These are phyloP conservation scores for Ehretia macrophylla DNA, from an alignment of 257 asterid genomes.

Conservation along the genomic window DNA sequence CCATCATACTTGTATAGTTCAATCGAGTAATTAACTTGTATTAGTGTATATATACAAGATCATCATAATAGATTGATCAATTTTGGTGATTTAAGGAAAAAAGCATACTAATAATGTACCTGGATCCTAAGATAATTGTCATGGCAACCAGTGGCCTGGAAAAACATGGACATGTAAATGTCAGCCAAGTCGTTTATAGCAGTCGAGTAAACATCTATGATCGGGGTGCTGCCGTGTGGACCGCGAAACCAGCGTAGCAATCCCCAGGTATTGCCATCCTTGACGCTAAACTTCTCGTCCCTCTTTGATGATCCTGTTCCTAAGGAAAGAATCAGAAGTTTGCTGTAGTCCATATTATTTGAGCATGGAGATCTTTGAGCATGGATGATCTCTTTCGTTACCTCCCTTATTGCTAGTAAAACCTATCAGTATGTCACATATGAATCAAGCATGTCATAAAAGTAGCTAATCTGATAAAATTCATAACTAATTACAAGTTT, in stretches of 20 bases:
- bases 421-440: not conserved
- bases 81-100: not conserved
- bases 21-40: not conserved
- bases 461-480: not conserved
- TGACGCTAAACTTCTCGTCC: not conserved
- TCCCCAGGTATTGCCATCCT: not conserved
- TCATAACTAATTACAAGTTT: too few species aligned
- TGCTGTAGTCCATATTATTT: not conserved
- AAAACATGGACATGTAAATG: not conserved
- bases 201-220: not conserved
- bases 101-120: not conserved
- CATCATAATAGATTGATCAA: not conserved
- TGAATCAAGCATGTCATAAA: not conserved
- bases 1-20: not conserved
- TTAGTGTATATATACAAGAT: not conserved
- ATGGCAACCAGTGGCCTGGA: not conserved
- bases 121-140: conserved; percentile 2
- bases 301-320: conserved; percentile 1
- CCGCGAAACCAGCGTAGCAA: not conserved
- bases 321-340: not conserved
- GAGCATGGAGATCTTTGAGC: too few species aligned
- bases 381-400: not conserved
- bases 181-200: not conserved
- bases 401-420: conserved; percentile 1
- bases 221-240: not conserved